Evolutionary conservation across 129 eudicot species (phyloP).

Genomic region (Cynara cardunculus): DNA sequence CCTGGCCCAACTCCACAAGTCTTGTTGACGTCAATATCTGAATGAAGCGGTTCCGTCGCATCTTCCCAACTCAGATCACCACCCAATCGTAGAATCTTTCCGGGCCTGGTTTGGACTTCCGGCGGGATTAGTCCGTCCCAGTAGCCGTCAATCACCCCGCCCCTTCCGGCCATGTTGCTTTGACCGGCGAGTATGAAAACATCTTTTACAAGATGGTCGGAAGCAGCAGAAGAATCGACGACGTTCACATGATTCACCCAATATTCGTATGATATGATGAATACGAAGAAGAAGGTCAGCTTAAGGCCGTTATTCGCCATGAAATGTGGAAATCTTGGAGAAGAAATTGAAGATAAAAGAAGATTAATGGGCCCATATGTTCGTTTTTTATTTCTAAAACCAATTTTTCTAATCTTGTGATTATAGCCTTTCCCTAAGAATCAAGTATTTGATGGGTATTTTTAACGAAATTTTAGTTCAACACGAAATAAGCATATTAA

Average conservation of each 20-base stretch:
- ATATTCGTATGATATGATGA: conserved; percentile 20
- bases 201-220: conserved; percentile 20
- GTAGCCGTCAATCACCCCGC: conserved; percentile 55
- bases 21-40: conserved; percentile 47
- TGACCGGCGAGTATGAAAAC: conserved; percentile 85
- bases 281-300: conserved; percentile 19
- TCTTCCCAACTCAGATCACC: conserved; percentile 48
- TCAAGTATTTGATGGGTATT: not conserved
- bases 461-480: not conserved
- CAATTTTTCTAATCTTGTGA: not conserved
- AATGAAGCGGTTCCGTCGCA: conserved; percentile 80
- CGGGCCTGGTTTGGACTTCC: conserved; percentile 29
- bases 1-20: conserved; percentile 92
- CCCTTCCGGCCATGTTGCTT: conserved; percentile 96
- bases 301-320: conserved; percentile 32
- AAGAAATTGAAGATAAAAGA: not conserved
- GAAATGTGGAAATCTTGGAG: not conserved
- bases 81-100: conserved; percentile 38
- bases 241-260: conserved; percentile 15
- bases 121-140: conserved; percentile 76
- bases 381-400: not conserved
- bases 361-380: not conserved
- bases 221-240: not conserved
- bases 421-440: not conserved
- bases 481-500: too few species aligned